Percentiles rank a stretch among this genome's conserved stretches.
These are phyloP conservation scores for Lotus japonicus DNA, from an alignment of 306 rosid genomes.

Conservation along the genomic window DNA sequence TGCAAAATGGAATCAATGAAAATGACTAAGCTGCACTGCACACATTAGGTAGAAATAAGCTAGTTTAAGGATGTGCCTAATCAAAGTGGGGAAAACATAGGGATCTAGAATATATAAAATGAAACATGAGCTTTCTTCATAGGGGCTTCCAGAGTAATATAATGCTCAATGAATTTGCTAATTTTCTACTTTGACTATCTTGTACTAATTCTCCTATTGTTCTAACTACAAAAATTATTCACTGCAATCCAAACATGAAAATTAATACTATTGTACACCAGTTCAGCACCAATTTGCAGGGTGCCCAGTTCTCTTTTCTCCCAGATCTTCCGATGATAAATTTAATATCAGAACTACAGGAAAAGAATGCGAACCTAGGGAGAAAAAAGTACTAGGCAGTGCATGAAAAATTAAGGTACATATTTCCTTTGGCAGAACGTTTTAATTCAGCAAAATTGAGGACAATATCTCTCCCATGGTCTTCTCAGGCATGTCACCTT, in stretches of 20 bases:
- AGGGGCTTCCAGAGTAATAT: not conserved
- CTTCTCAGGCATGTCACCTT: slow-evolving; percentile 75
- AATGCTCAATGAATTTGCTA: not conserved
- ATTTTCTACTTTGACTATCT: not conserved
- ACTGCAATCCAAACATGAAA: slow-evolving; percentile 4
- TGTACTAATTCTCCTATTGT: not conserved
- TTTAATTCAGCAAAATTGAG: slow-evolving; percentile 65
- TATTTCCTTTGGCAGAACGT: not conserved
- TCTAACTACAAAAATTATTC: slow-evolving; percentile 7
- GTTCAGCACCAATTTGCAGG: slow-evolving; percentile 16
- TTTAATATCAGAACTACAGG: not conserved
- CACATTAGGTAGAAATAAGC: not conserved
- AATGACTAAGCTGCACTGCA: not conserved
- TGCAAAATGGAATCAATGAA: not conserved
- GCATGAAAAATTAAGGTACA: not conserved
- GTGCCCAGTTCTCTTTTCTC: not conserved
- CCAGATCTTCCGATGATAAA: not conserved
- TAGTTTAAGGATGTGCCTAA: not conserved
- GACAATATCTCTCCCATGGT: slow-evolving; percentile 98
- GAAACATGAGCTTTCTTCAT: not conserved
- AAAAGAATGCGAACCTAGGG: not conserved
- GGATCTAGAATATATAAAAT: not conserved
- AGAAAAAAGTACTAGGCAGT: not conserved
- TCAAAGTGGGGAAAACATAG: not conserved
- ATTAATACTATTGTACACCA: slow-evolving; percentile 17